These are phyloP conservation scores for Yamadazyma triangularis DNA, from an alignment of 1,139 yeast species.

Conservation along the genomic window DNA sequence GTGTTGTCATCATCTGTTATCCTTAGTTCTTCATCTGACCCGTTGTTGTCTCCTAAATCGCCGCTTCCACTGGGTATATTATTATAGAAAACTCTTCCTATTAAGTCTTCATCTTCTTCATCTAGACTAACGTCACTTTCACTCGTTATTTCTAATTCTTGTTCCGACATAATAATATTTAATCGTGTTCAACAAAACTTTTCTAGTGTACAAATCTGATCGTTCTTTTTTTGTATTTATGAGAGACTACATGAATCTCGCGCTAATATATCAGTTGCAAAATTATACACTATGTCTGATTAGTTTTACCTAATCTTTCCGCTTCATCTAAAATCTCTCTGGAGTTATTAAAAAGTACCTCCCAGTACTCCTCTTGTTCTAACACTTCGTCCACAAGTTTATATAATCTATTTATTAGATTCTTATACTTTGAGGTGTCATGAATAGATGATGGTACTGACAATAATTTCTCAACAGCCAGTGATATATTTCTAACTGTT, in stretches of 20 bases:
- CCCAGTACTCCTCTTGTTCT: not conserved
- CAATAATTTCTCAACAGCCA: not conserved
- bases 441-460: not conserved
- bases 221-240: too few species aligned
- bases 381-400: not conserved
- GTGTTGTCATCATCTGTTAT: conserved; percentile 23
- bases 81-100: conserved; percentile 41
- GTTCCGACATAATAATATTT: not conserved
- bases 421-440: not conserved
- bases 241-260: too few species aligned
- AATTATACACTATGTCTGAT: too few species aligned
- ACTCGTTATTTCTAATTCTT: not conserved
- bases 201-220: too few species aligned
- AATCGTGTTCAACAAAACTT: too few species aligned
- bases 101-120: conserved; percentile 45
- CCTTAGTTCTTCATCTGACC: conserved; percentile 9
- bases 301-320: too few species aligned
- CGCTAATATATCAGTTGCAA: too few species aligned
- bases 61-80: conserved; percentile 14
- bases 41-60: conserved; percentile 2
- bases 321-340: not conserved
- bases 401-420: not conserved
- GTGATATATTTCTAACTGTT: not conserved
- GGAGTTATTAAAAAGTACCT: not conserved
- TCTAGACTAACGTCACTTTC: conserved; percentile 39